Evolutionary conservation across 2,329 filamentous ascomycete species (phyloP), one percentile per base, ranked within the genome.

Genomic region (Myriosclerotinia curreyana): DNA sequence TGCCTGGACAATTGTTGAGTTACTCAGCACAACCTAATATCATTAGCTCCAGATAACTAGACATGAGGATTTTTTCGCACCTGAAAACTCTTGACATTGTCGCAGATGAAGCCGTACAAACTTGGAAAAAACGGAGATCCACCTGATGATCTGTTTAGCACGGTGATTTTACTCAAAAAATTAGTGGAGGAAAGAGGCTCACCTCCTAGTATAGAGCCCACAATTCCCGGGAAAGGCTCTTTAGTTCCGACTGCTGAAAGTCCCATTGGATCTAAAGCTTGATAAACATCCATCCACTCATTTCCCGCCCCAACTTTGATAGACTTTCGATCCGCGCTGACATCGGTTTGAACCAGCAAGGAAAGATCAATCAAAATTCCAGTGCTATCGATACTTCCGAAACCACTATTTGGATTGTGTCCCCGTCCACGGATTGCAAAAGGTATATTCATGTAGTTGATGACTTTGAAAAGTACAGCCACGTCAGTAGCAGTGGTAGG

Each of bases 401-500:
- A 80, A 66, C 80, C 79, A n/a, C 80, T 77, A 31, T 66, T 68
- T 5, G 66, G 28, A 22, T 58, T 65, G 36, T 70, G 68, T 14
- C 67, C 66, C n/a, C 55, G 66, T 17, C 64, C 61, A 67, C 83
- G 83, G 67, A 84, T 73, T 8, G 83, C 82, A 67, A 86, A 86
- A 38, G 70, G 22, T 8, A 51, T 36, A 25, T 65, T 50, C n/a
- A 66, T 14, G 34, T 14, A 34, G 9, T 40, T 59, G 2, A 69
- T 38, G 17, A 66, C 60, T 15, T 46, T 48, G 7, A 68, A 28
- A 14, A 61, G 60, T 15, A 58, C 34, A 22, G 66, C 64, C 5
- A 69, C 65, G 11, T 68, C 50, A 28, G 42, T 12, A 11, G 64
- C 28, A 51, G 56, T 62, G 17, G 48, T 17, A 8, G 59, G 49